Evolutionary conservation across 371 early-diverging fungal species (phyloP).

Genomic region (Fennellomyces sp.): DNA sequence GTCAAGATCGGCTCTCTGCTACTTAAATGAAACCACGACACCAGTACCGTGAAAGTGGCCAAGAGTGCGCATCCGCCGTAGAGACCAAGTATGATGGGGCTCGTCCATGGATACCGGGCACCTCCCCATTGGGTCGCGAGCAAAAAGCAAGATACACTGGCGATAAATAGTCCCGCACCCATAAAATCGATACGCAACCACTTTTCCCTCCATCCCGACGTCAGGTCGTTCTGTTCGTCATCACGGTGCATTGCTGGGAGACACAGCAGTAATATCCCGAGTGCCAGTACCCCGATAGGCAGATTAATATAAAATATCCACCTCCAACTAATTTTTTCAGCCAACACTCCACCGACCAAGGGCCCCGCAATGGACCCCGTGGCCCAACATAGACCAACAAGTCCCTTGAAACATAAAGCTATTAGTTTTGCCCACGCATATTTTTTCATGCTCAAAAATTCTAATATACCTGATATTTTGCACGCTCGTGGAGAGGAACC

Average conservation of each 20-base stretch:
- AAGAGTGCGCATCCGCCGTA: conserved; percentile 14
- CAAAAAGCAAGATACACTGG: conserved; percentile 45
- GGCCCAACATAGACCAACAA: conserved; percentile 15
- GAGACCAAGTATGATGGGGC: conserved; percentile 50
- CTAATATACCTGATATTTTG: conserved; percentile 56
- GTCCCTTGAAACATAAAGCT: background rate
- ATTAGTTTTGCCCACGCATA: background rate
- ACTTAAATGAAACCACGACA: conserved; percentile 27
- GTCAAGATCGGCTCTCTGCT: conserved; percentile 43
- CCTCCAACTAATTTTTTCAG: conserved; percentile 45
- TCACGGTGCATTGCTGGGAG: conserved; percentile 28
- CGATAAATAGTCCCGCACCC: conserved; percentile 40
- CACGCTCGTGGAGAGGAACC: conserved; percentile 55
- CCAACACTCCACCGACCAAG: conserved; percentile 39
- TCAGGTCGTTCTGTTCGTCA: conserved; percentile 27
- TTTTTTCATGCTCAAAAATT: background rate
- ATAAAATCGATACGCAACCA: conserved; percentile 35
- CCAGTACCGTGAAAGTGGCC: conserved; percentile 28
- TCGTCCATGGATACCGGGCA: conserved; percentile 53
- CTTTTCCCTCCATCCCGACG: conserved; percentile 21
- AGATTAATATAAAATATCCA: conserved; percentile 55
- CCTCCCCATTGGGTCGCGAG: conserved; percentile 70
- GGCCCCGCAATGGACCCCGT: conserved; percentile 28
- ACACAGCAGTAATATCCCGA: conserved; percentile 23
- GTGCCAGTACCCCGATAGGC: conserved; percentile 8